phyloP scores from a whole-genome alignment of 2,329 filamentous ascomycete species.

The Alternaria sp. region DNA sequence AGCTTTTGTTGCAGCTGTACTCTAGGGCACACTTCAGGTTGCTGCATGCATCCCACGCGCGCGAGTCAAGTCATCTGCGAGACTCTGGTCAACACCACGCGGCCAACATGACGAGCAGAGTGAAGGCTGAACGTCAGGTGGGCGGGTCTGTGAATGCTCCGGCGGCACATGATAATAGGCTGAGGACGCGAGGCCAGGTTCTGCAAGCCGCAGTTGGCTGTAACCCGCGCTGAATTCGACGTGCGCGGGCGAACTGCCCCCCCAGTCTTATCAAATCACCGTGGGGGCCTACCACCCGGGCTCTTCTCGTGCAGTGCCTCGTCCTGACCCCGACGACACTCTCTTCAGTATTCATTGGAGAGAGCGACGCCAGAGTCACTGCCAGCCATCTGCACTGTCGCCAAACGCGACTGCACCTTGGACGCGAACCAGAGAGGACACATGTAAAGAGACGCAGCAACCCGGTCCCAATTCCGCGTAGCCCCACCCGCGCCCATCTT shows the following conservation, averaged over 20 bases:
- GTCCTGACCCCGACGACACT: constrained; percentile 13
- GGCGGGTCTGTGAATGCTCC: not conserved
- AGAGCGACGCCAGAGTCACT: constrained; percentile 8
- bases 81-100: not conserved
- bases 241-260: constrained; percentile 15
- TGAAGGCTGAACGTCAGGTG: constrained; percentile 9
- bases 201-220: constrained; percentile 8
- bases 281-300: constrained; percentile 22
- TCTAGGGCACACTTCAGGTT: not conserved
- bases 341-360: constrained; percentile 11
- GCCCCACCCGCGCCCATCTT: constrained; percentile 17
- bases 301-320: constrained; percentile 19
- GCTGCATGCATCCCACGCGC: not conserved
- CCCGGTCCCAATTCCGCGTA: constrained; percentile 9
- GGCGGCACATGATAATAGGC: constrained; percentile 14
- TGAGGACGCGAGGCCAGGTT: constrained; percentile 4
- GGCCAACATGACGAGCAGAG: not conserved
- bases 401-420: not conserved
- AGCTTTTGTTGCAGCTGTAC: not conserved
- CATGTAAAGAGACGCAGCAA: constrained; percentile 12
- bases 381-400: not conserved
- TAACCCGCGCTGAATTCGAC: constrained; percentile 8
- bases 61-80: constrained; percentile 15
- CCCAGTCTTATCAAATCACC: constrained; percentile 27
- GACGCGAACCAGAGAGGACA: not conserved